These are phyloP conservation scores for Pythium grandisporangium DNA, from an alignment of 352 stramenopile genomes.

Conservation along the genomic window DNA sequence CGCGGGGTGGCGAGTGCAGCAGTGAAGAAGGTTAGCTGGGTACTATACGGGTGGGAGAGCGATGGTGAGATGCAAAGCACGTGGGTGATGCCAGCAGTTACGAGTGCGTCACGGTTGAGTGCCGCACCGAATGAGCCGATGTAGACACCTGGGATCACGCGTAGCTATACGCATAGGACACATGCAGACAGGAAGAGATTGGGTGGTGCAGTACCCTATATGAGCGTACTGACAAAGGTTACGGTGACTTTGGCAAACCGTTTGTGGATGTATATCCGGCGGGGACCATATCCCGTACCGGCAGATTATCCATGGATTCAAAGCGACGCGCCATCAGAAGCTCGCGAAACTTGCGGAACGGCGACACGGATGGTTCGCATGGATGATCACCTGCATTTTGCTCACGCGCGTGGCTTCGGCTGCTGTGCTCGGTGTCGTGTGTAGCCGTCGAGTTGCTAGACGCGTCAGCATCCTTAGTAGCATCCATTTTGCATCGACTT, in stretches of 20 bases:
- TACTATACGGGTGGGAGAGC: conserved; percentile 31
- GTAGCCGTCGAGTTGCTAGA: too few relatives aligned
- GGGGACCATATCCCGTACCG: conserved; percentile 14
- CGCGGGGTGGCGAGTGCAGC: too few relatives aligned
- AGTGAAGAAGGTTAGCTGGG: too few relatives aligned
- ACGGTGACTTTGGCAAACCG: too few relatives aligned
- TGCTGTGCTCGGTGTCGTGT: too few relatives aligned
- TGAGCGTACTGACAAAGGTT: too few relatives aligned
- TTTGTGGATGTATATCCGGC: too few relatives aligned
- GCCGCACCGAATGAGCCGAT: conserved; percentile 63
- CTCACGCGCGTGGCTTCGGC: too few relatives aligned
- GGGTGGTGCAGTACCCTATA: not conserved
- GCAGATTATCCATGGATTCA: conserved; percentile 25
- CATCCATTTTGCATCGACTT: too few relatives aligned
- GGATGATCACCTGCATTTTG: too few relatives aligned
- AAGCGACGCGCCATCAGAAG: conserved; percentile 47
- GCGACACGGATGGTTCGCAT: too few relatives aligned
- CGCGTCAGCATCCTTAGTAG: too few relatives aligned
- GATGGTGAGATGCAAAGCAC: conserved; percentile 45
- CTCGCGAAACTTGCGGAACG: conserved; percentile 53
- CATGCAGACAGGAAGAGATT: not conserved
- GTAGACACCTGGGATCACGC: conserved; percentile 38
- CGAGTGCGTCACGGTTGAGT: conserved; percentile 32
- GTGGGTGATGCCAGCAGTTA: conserved; percentile 33
- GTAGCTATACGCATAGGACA: conserved; percentile 3